Percentiles rank a stretch among this genome's conserved stretches.
phyloP scores from a whole-genome alignment of 257 asterid species.

The Nicotiana obtusifolia region DNA sequence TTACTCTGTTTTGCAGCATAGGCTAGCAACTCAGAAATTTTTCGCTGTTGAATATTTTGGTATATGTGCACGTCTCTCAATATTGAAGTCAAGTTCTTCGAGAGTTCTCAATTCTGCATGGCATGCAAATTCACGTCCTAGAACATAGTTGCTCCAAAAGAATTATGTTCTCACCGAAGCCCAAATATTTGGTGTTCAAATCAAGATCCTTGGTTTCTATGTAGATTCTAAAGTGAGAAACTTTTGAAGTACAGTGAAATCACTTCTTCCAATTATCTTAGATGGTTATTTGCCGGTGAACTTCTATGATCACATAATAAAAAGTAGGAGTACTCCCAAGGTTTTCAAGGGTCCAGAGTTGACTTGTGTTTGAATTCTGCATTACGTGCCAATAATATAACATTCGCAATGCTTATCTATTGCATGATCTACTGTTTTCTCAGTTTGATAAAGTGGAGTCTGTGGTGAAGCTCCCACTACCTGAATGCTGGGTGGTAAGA shows the following conservation, averaged over 20 bases:
- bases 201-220: not conserved
- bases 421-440: slow-evolving; percentile 18
- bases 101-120: not conserved
- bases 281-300: not conserved
- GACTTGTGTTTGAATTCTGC: not conserved
- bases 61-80: not conserved
- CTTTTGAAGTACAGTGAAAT: not conserved
- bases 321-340: not conserved
- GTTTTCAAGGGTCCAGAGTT: not conserved
- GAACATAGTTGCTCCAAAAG: not conserved
- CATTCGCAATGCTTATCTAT: not conserved
- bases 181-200: not conserved
- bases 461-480: slow-evolving; percentile 62
- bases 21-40: not conserved
- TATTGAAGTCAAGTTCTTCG: not conserved
- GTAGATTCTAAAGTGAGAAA: not conserved
- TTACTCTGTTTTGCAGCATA: not conserved
- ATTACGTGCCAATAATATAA: not conserved
- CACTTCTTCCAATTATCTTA: slow-evolving; percentile 3
- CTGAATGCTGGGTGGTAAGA: slow-evolving; percentile 99
- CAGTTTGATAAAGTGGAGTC: slow-evolving; percentile 73
- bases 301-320: not conserved
- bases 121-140: slow-evolving; percentile 2
- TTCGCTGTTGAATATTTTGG: not conserved
- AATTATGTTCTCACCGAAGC: not conserved